Base-by-base conservation (phyloP, 805 yeast species). In the Saccharomyces paradoxus region DNA sequence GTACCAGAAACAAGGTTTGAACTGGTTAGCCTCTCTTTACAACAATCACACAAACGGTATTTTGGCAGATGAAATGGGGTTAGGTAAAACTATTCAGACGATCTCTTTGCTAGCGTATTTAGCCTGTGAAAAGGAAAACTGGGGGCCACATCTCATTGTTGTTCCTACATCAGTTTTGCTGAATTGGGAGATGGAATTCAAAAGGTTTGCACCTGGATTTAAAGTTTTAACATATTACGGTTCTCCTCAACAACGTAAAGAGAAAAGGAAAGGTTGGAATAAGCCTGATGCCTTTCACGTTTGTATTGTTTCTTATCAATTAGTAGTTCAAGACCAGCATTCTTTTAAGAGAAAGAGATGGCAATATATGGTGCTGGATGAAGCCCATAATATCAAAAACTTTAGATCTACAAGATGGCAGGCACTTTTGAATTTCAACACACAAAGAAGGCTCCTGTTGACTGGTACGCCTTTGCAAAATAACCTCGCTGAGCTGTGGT, bases 181-280 rank as follows among this genome's bases (percentile, higher is more conserved):
- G 53, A 94, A 94, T 66, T 94, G 99, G 99, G 99, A 94, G 69
- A 92, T 95, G 97, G 99, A 94, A 66, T 91, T 94, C 73, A 94
- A 95, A 65, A 82, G 96, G 63, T 94, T 94, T 76, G 97, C 97
- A 0, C 99, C 99, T 0, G 99, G 99, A 0, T 87, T 94, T 69
- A 92, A 95, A 69, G 94, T 94, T 2, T 67, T 94, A 68, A 94
- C 98, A 0, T 94, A 94, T 69, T 94, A 92, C 64, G 99, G 99
- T 0, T 84, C 95, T 14, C 99, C 98, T 0, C 96, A 89, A 63
- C 98, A 94, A 68, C 84, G 99, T 66, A 91, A 91, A 50, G 94
- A 89, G 60, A 94, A 94, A 67, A 82, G 99, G 63, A 86, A 86
- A 59, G 99, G 99, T 2, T 94, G 99, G 99, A 92, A 92, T 65